Base-by-base conservation (phyloP, 371 early-diverging fungal genomes). In the Mucor plumbeus region DNA sequence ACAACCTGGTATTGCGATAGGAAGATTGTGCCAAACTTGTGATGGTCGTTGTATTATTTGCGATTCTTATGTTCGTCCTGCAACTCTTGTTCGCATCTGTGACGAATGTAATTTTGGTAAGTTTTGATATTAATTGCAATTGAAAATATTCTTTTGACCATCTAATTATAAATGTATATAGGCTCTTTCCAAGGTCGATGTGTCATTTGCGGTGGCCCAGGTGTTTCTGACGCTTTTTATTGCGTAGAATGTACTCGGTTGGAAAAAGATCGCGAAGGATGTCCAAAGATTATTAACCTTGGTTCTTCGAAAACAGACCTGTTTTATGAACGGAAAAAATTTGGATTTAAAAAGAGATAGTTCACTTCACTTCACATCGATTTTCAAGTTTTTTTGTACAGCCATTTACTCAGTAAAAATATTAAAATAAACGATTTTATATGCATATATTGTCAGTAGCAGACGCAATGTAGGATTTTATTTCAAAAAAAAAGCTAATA, bases 241-340 rank as follows among this genome's bases (percentile, higher is more conserved):
- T 98, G 98, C 77, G 92, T 90, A 43, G 92, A 92, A 62, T 98
- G 97, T 75, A 92, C 93, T 19, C 79, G 91, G 55, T 86, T 91
- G 68, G 98, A 98, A 73, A 97, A 96, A 76, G 98, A 98, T 79
- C 86, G 98, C 35, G 98, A 98, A 78, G 98, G 98, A 1, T 98
- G 98, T 73, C 98, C 98, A 58, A 97, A 97, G 83, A 96, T 98
- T 71, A 88, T 95, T 35, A 94, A 94, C 72, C 71, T 94, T 17
- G 94, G 94, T 53, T 88, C 91, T 31, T 89, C 93, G 40, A 89
- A 92, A 68, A 90, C 92, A 56, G 97, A 96, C 77, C 69, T 92
- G 62, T 96, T 97, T 67, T 97, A 97, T 70, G 97, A 97, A 72
- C 82, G 94, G 77, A 98, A 98, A 86, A 97, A 96, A 80, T 94